Base-by-base conservation (phyloP, 805 yeast species). In the Starmerella riodocensis region DNA sequence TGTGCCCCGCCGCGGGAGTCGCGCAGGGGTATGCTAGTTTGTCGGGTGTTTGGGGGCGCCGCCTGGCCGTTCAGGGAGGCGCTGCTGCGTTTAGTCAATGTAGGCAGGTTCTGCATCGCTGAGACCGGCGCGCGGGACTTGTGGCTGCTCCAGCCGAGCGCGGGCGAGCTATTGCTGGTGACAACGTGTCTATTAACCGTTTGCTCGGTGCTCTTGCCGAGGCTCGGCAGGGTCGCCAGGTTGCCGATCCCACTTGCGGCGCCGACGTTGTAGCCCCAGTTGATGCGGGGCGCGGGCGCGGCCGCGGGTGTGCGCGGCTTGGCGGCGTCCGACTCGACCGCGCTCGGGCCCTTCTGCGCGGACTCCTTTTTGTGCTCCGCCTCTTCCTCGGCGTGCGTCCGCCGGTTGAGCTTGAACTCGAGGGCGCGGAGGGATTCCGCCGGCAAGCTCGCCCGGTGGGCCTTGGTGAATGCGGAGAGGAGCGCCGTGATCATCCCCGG, bases 401-500 rank as follows among this genome's bases (percentile, higher is more conserved):
- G 45, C 25, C 24, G 33, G 21, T 29, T 32, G 4, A 40, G 27
- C 16, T 20, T 39, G 32, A 33, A 40, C 4, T 30, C 30, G 8
- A 41, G 42, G 18, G 32, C 22, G 5, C 37, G n/a, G 12, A 6
- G 26, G 4, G 29, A 19, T 8, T 27, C 38, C 2, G 22, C 36
- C 6, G 40, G 6, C 14, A 40, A 16, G n/a, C 25, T 21, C 18
- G 34, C 6, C 6, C 20, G 17, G 24, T 40, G 27, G 3, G 48
- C 43, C 28, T 34, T 40, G 18, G 13, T 34, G 40, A 47, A 46
- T 6, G 48, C 41, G 7, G 25, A 21, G 7, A 52, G 38, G 13
- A 52, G 44, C 6, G 43, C 34, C 2, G 56, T 52, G 23, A 52
- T 42, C 34, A 49, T 49, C 14, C 42, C 29, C 6, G 20, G 24